Percentiles rank a stretch among this genome's conserved stretches.
phyloP scores from a whole-genome alignment of 441 rosid species.

The Cnidoscolus chayamansa region DNA sequence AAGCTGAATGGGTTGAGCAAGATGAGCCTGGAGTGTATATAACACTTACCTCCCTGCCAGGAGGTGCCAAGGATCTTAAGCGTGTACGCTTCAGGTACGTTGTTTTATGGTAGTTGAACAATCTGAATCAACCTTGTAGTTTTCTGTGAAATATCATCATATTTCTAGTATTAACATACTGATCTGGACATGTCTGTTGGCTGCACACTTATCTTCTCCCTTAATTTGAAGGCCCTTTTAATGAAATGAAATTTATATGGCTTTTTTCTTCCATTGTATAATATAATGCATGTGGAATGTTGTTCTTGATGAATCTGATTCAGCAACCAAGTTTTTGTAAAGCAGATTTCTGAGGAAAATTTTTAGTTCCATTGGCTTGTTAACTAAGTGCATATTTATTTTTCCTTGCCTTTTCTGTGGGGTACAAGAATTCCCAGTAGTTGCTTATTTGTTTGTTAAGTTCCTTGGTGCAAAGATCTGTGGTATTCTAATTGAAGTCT shows the following conservation, averaged over 20 bases:
- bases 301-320: too few species aligned
- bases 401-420: background rate
- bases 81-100: slow-evolving; percentile 91
- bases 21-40: slow-evolving; percentile 95
- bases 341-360: too few species aligned
- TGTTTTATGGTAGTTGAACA: background rate
- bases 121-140: background rate
- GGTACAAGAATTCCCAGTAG: background rate
- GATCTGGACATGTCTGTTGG: background rate
- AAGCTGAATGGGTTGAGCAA: slow-evolving; percentile 92
- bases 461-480: background rate
- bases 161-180: background rate
- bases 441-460: background rate
- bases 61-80: slow-evolving; percentile 85
- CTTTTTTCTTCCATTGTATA: background rate
- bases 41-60: slow-evolving; percentile 75
- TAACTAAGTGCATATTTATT: too few species aligned
- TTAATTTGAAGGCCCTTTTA: background rate
- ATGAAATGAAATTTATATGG: background rate
- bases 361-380: too few species aligned
- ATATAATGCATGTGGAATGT: too few species aligned
- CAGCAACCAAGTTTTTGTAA: too few species aligned
- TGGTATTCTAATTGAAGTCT: background rate
- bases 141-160: background rate
- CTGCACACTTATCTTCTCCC: background rate